phyloP scores from a whole-genome alignment of 495 filamentous ascomycete species.

The Symbiotaphrina buchneri region DNA sequence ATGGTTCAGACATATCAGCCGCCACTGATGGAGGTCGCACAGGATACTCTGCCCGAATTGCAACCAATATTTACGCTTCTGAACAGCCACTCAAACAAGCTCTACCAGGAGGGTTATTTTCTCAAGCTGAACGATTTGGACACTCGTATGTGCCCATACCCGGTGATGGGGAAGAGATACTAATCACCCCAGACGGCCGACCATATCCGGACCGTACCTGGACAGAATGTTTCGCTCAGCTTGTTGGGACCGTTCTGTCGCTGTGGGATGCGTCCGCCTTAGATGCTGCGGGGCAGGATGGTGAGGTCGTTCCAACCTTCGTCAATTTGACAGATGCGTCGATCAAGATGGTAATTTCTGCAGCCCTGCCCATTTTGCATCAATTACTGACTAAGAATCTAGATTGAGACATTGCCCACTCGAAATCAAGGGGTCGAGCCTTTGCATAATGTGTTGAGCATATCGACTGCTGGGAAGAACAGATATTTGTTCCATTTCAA shows the following conservation, averaged over 20 bases:
- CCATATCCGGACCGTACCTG: conserved; percentile 71
- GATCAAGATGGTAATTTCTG: conserved; percentile 64
- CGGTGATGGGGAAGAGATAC: conserved; percentile 4
- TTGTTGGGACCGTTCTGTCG: conserved; percentile 85
- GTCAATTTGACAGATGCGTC: conserved; percentile 95
- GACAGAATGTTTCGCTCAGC: conserved; percentile 92
- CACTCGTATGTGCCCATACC: conserved; percentile 34
- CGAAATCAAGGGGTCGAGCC: conserved; percentile 48
- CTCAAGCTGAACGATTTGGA: conserved; percentile 89
- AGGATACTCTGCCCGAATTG: conserved; percentile 76
- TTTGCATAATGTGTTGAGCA: conserved; percentile 80
- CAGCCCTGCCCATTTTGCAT: neutral
- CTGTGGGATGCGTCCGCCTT: conserved; percentile 90
- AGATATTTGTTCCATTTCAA: conserved; percentile 92
- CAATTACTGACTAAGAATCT: conserved; percentile 2
- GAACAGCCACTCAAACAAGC: conserved; percentile 87
- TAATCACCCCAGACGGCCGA: conserved; percentile 42
- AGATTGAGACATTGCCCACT: conserved; percentile 86
- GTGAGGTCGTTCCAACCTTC: conserved; percentile 80
- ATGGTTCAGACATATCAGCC: conserved; percentile 69
- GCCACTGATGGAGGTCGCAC: conserved; percentile 60
- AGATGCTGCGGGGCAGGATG: conserved; percentile 63
- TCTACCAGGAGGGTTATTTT: conserved; percentile 96
- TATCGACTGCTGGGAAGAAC: conserved; percentile 88
- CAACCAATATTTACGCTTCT: conserved; percentile 85